Conservation (phyloP, 257 asterid species). For the Eustoma russellianum region DNA sequence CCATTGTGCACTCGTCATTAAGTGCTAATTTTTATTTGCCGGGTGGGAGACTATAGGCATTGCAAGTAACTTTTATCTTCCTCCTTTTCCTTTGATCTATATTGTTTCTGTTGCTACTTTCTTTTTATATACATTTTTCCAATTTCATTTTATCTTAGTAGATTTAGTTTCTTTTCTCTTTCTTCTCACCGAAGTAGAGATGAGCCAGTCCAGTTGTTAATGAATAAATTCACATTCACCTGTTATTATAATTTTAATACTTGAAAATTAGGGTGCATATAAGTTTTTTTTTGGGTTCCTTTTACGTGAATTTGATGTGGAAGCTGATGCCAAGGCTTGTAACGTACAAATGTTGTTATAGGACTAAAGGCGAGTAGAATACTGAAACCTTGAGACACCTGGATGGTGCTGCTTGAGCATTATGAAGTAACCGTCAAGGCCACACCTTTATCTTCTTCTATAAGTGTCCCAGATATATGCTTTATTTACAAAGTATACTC, state of each 20-base stretch:
- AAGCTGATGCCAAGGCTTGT: not conserved
- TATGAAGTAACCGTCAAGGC: not conserved
- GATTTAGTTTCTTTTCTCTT: not conserved
- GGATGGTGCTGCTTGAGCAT: constrained; percentile 5
- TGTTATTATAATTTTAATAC: not conserved
- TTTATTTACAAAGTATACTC: constrained; percentile 2
- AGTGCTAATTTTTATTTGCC: no score
- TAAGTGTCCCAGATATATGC: not conserved
- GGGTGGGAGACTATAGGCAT: not conserved
- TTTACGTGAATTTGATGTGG: not conserved
- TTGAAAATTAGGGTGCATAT: not conserved
- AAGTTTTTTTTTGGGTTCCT: not conserved
- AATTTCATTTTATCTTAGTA: not conserved
- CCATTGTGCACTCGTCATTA: no score
- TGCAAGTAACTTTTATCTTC: not conserved
- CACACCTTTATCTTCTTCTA: not conserved
- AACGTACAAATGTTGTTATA: not conserved
- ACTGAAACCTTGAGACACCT: constrained; percentile 10
- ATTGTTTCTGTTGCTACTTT: not conserved
- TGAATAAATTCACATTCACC: not conserved
- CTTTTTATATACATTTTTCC: not conserved
- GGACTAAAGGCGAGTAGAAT: not conserved
- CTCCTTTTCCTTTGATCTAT: not conserved
- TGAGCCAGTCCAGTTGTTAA: not conserved
- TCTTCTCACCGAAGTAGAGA: not conserved